Evolutionary conservation across 768 basidiomycete species (phyloP), one percentile per base, ranked within the genome.

Genomic region (Naematelia aurantialba): DNA sequence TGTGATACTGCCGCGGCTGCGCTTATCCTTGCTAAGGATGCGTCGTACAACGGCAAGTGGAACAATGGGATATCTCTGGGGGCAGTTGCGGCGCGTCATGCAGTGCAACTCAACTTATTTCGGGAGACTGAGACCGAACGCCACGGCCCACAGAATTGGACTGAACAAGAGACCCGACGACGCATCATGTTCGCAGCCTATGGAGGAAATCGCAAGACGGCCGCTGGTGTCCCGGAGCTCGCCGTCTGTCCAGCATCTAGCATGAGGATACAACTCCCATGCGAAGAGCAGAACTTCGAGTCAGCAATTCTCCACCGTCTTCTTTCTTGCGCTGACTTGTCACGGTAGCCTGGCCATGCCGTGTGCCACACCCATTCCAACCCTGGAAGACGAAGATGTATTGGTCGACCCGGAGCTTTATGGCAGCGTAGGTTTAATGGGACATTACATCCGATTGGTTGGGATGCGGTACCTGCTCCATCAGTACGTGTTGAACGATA

Each of bases 271-370:
- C 22, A 50, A 50, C 48, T 50, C 3, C 48, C 48, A 5, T 50
- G 48, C 48, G 48, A 50, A 50, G 48, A 50, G 14, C 48, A 50
- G 22, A 22, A 50, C 17, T 39, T 39, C 34, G 34, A 39, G 34
- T 39, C 34, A 39, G 34, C 17, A 17, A 8, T 17, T 8, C 8
- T 17, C 8, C 17, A 8, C 34, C 34, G 17, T 39, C 34, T 39
- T 17, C 17, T 8, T 8, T 8, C 34, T 39, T 17, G 17, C 17
- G 34, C 34, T 39, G 34, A 50, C 27, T 21, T 50, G 22, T n/a
- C 17, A 25, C 22, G 17, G 5, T 14, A 50, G 21, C 24, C 48
- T 50, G 48, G 17, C 17, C 34, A 39, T 39, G 34, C 34, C 34
- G 8, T 39, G 48, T 25, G 27, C 24, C 11, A 50, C 48, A 25